Conservation (phyloP, 2,329 filamentous ascomycete species). For the Cladosporium sp. region DNA sequence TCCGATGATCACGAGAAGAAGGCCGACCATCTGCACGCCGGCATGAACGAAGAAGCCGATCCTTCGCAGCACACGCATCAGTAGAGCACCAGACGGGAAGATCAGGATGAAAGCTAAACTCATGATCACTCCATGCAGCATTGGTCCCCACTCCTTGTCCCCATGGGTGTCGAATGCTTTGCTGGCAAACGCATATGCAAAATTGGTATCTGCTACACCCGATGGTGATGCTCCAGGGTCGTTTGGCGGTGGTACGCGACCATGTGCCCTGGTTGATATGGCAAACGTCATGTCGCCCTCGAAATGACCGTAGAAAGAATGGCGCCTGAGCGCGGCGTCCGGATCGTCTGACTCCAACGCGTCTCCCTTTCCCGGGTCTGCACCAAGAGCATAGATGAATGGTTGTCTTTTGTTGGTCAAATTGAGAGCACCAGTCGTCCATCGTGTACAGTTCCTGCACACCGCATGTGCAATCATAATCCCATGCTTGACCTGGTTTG, state of each 20-base stretch:
- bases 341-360: conserved; percentile 24
- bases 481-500: conserved; percentile 14
- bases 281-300: conserved; percentile 36
- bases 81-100: conserved; percentile 32
- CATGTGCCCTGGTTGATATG: conserved; percentile 17
- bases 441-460: conserved; percentile 32
- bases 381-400: conserved; percentile 41
- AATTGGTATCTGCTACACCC: conserved; percentile 17
- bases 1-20: conserved; percentile 33
- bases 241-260: conserved; percentile 7
- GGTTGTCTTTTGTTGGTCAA: conserved; percentile 23
- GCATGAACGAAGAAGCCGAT: conserved; percentile 36
- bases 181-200: conserved; percentile 20
- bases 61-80: conserved; percentile 36
- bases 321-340: conserved; percentile 31
- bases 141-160: conserved; percentile 22
- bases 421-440: conserved; percentile 28
- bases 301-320: conserved; percentile 36
- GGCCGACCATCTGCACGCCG: conserved; percentile 34
- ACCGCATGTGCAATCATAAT: conserved; percentile 25
- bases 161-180: conserved; percentile 17
- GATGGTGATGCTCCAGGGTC: conserved; percentile 29
- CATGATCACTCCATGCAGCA: conserved; percentile 31
- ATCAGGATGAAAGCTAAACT: conserved; percentile 32
- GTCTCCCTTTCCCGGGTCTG: conserved; percentile 19